Percentiles rank a stretch among this genome's conserved stretches.
These are phyloP conservation scores for Sophora flavescens DNA, from an alignment of 306 rosid genomes.

Conservation along the genomic window DNA sequence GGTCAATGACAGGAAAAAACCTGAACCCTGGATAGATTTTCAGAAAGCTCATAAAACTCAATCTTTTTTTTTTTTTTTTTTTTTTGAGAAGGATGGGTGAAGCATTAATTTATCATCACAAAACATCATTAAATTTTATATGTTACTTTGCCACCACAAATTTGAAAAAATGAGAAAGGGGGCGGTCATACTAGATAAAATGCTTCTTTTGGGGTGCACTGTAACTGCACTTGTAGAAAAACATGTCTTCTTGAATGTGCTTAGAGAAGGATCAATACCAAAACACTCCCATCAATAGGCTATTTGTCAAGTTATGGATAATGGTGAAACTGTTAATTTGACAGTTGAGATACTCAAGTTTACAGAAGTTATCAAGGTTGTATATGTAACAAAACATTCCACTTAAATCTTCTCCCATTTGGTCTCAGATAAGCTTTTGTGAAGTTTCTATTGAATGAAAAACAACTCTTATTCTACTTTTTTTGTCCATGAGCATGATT, in stretches of 20 bases:
- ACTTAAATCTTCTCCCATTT: too few relatives aligned
- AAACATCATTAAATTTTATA: not conserved
- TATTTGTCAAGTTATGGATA: not conserved
- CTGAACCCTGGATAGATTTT: not conserved
- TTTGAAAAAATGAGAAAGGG: not conserved
- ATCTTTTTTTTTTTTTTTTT: not conserved
- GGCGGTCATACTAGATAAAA: not conserved
- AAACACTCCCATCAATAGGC: not conserved
- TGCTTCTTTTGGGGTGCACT: constrained; percentile 6
- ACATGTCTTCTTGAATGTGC: not conserved
- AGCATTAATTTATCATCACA: constrained; percentile 3
- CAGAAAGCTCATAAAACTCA: not conserved
- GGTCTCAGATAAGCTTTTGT: too few relatives aligned
- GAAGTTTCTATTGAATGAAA: too few relatives aligned
- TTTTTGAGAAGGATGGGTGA: not conserved
- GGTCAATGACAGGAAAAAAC: not conserved
- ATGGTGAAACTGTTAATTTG: not conserved
- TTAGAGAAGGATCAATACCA: not conserved
- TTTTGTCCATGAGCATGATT: not conserved
- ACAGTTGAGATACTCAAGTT: not conserved
- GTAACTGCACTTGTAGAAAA: not conserved
- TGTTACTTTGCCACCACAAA: not conserved
- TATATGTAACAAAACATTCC: too few relatives aligned
- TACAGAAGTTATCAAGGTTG: too few relatives aligned
- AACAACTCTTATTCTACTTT: not conserved